These are phyloP conservation scores for Xanthoconium separans DNA, from an alignment of 1,284 basidiomycete genomes.

Conservation along the genomic window DNA sequence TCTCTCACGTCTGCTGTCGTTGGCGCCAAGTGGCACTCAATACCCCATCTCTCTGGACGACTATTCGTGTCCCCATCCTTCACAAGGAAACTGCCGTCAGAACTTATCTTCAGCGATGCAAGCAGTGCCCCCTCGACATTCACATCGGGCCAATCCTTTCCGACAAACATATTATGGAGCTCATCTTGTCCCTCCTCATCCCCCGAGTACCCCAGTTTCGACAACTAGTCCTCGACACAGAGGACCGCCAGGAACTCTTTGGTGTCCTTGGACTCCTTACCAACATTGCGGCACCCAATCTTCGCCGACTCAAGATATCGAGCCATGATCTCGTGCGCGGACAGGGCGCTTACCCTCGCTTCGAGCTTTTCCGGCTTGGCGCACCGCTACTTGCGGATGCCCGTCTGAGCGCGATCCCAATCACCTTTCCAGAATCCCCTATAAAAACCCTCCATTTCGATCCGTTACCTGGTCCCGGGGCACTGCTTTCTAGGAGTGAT, in stretches of 20 bases:
- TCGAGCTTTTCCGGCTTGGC: slow-evolving; percentile 29
- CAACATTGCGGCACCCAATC: slow-evolving; percentile 25
- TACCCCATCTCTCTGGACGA: slow-evolving; percentile 33
- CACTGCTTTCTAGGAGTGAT: slow-evolving; percentile 28
- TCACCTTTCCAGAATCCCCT: slow-evolving; percentile 28
- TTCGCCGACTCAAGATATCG: slow-evolving; percentile 31
- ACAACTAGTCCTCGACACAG: slow-evolving; percentile 31
- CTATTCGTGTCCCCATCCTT: slow-evolving; percentile 34
- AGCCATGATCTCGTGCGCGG: slow-evolving; percentile 25
- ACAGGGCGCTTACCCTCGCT: slow-evolving; percentile 29
- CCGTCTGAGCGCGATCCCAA: slow-evolving; percentile 34
- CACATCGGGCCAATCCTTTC: slow-evolving; percentile 31
- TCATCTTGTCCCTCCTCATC: slow-evolving; percentile 27
- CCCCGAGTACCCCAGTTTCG: slow-evolving; percentile 33
- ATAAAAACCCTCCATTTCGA: slow-evolving; percentile 32
- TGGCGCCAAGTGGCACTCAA: slow-evolving; percentile 34
- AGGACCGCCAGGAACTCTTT: slow-evolving; percentile 32
- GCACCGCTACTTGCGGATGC: slow-evolving; percentile 29
- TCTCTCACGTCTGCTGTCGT: slow-evolving; percentile 31
- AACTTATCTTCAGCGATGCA: slow-evolving; percentile 30
- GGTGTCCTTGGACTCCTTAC: slow-evolving; percentile 22
- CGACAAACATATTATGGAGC: slow-evolving; percentile 25
- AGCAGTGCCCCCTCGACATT: slow-evolving; percentile 31
- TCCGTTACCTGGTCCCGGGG: slow-evolving; percentile 28
- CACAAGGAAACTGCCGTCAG: slow-evolving; percentile 30